Evolutionary conservation across 345 rosid species (phyloP), one percentile per base, ranked within the genome.

Genomic region (Combretum micranthum): DNA sequence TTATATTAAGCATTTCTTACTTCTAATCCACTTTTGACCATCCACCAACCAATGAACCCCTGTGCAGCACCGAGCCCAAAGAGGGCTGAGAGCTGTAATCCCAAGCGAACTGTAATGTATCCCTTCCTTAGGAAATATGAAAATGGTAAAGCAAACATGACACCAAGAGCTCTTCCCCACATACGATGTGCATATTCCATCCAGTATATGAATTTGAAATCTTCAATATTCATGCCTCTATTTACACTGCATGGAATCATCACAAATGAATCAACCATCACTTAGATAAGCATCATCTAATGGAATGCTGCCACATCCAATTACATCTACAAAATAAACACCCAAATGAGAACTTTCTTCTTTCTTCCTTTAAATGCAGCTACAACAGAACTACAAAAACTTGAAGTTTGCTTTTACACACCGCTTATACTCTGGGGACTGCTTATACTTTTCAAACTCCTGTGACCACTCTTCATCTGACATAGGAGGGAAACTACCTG

Each of bases 31-130:
- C 99, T 93, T 74, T 87, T 93, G 26, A 93, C 99, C 99, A 93
- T 89, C 99, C 99, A 93, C 96, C 97, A 93, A 67, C 97, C 97
- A 65, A 93, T 87, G 58, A 89, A 69, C 63, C 99, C 97, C 83
- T 87, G 97, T 51, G 91, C 97, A 72, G 96, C 96, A 73, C 97
- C 99, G 65, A 93, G 99, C 42, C 85, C 91, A 60, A 87, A 93
- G 52, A 84, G 80, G 67, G 77, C 78, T 63, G 89, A 86, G 61
- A 93, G 91, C 70, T 82, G 64, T 46, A 83, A 56, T 62, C 96
- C 99, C 62, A 93, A 96, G 52, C 79, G 72, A 53, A 87, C 22
- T 51, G 94, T 85, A 65, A 93, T 80, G 75, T 85, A 93, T 60
- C 97, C 83, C 80, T 85, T 87, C 21, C 88, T 85, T 63, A 93